Conservation (phyloP, 352 stramenopile species). For the Phytophthora pinifolia region DNA sequence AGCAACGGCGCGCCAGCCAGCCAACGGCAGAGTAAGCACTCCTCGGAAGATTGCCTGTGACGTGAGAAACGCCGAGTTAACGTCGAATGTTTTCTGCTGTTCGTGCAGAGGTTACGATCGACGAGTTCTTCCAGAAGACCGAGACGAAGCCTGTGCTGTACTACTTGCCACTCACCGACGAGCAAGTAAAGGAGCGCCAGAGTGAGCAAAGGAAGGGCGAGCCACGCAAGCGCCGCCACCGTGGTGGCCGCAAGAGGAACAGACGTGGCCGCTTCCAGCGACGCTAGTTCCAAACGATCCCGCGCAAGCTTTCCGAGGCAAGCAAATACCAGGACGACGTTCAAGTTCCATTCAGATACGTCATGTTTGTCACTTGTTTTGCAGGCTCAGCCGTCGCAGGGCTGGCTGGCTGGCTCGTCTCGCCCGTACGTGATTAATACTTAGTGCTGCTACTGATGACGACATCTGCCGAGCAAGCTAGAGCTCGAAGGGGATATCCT, state of each 20-base stretch:
- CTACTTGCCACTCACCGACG: slow-evolving; percentile 73
- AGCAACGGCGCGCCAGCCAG: slow-evolving; percentile 18
- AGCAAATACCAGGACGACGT: background rate
- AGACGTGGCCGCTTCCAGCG: slow-evolving; percentile 26
- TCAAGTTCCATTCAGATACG: slow-evolving; percentile 20
- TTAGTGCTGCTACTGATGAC: slow-evolving; percentile 20
- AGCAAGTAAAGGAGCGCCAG: slow-evolving; percentile 54
- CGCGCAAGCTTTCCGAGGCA: background rate
- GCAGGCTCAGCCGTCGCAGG: slow-evolving; percentile 15
- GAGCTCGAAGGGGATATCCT: slow-evolving; percentile 82
- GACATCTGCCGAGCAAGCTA: slow-evolving; percentile 22
- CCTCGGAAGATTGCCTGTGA: background rate
- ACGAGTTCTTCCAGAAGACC: slow-evolving; percentile 81
- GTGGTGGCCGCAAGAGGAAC: slow-evolving; percentile 37
- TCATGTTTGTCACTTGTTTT: slow-evolving; percentile 6
- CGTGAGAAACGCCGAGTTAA: background rate
- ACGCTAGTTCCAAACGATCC: slow-evolving; percentile 18
- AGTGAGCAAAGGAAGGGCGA: slow-evolving; percentile 19
- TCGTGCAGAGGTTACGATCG: slow-evolving; percentile 44
- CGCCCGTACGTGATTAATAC: slow-evolving; percentile 12
- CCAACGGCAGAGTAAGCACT: slow-evolving; percentile 24
- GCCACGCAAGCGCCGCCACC: slow-evolving; percentile 34
- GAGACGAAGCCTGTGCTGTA: slow-evolving; percentile 77
- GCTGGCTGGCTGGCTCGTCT: slow-evolving; percentile 5
- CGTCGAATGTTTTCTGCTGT: slow-evolving; percentile 8